A percentile compares a stretch with the other conserved stretches of the same genome.
Conservation (phyloP, 306 rosid genomes). For the Inga laurina region DNA sequence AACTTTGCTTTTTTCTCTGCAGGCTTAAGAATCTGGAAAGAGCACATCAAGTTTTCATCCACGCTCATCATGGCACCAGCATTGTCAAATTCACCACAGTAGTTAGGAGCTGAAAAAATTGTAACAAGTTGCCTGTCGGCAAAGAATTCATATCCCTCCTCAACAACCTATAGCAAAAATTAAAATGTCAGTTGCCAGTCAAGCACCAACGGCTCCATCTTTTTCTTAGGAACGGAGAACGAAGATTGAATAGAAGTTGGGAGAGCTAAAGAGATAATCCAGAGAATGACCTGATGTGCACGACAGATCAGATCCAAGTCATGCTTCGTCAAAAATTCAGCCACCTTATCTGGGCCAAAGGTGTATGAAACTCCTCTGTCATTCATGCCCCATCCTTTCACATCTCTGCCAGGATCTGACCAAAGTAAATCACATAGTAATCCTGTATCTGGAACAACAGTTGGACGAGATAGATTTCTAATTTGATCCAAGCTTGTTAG, state of each 20-base stretch:
- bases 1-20: conserved; percentile 16
- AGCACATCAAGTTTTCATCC: conserved; percentile 22
- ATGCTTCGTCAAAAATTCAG: conserved; percentile 21
- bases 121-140: conserved; percentile 24
- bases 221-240: background rate
- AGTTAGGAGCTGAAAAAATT: conserved; percentile 20
- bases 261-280: background rate
- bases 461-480: conserved; percentile 13
- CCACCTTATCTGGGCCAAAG: conserved; percentile 23
- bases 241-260: conserved; percentile 16
- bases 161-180: conserved; percentile 12
- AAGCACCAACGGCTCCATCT: background rate
- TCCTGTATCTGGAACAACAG: conserved; percentile 18
- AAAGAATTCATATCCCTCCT: conserved; percentile 22
- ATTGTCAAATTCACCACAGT: conserved; percentile 25
- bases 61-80: conserved; percentile 25
- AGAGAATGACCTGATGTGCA: conserved; percentile 16
- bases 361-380: conserved; percentile 24
- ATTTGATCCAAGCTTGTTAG: conserved; percentile 23
- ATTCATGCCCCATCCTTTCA: conserved; percentile 24
- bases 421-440: conserved; percentile 21
- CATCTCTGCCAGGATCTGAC: conserved; percentile 24
- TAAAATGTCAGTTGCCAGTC: background rate
- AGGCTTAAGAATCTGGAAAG: conserved; percentile 21
- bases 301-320: conserved; percentile 25